phyloP scores from a whole-genome alignment of 345 rosid genomes.

The Hypericum perforatum region DNA sequence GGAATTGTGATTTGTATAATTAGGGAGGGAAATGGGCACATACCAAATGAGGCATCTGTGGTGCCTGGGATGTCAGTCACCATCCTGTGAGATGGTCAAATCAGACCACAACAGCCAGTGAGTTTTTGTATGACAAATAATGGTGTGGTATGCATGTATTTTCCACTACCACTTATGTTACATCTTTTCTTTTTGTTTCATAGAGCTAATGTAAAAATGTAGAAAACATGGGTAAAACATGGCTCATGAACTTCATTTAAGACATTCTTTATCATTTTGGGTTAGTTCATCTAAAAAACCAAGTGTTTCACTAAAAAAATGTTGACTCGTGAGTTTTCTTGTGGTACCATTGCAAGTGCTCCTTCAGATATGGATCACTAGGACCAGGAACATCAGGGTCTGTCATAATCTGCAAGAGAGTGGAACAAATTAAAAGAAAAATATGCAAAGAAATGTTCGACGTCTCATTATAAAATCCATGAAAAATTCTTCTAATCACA shows the following conservation, averaged over 20 bases:
- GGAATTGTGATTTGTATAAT: too few species aligned
- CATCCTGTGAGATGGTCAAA: conserved; percentile 12
- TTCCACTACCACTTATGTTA: too few species aligned
- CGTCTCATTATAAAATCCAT: too few species aligned
- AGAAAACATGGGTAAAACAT: too few species aligned
- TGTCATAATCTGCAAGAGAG: conserved; percentile 14
- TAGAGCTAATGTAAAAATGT: too few species aligned
- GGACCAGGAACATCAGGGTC: conserved; percentile 24
- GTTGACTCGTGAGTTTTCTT: background rate
- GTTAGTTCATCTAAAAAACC: too few species aligned
- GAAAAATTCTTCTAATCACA: too few species aligned
- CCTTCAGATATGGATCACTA: conserved; percentile 23
- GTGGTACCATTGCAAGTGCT: conserved; percentile 22
- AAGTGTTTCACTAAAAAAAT: background rate
- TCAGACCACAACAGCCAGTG: background rate
- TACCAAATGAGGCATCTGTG: conserved; percentile 26
- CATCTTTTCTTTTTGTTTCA: too few species aligned
- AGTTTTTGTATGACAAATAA: background rate
- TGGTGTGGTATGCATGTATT: too few species aligned
- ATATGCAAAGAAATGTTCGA: background rate
- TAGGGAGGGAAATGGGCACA: background rate
- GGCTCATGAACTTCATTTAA: too few species aligned
- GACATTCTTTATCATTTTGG: too few species aligned
- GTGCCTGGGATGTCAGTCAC: conserved; percentile 26
- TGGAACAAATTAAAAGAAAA: background rate